These are phyloP conservation scores for Saccharomycopsis sp. DNA, from an alignment of 805 yeast genomes.

Conservation along the genomic window DNA sequence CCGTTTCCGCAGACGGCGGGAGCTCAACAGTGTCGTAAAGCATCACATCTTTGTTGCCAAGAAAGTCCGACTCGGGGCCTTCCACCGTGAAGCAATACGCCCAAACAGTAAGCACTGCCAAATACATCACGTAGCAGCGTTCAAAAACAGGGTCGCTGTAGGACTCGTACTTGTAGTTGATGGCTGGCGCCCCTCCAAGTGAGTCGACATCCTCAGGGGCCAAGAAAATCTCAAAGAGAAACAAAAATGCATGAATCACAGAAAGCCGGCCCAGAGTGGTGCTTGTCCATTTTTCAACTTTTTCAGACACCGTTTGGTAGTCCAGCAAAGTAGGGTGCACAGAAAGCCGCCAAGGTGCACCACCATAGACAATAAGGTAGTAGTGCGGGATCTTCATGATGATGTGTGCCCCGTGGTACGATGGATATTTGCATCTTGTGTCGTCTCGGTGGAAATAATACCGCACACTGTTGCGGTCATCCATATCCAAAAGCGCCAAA, in stretches of 20 bases:
- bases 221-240: slow-evolving; percentile 53
- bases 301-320: slow-evolving; percentile 38
- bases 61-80: slow-evolving; percentile 36
- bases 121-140: slow-evolving; percentile 35
- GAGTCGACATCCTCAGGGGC: slow-evolving; percentile 36
- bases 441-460: slow-evolving; percentile 24
- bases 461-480: slow-evolving; percentile 22
- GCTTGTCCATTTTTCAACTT: slow-evolving; percentile 46
- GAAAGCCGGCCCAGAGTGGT: slow-evolving; percentile 41
- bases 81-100: slow-evolving; percentile 38
- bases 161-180: slow-evolving; percentile 18
- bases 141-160: slow-evolving; percentile 20
- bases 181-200: background rate
- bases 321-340: slow-evolving; percentile 47
- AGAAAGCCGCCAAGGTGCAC: slow-evolving; percentile 75
- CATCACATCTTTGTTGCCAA: slow-evolving; percentile 12
- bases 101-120: slow-evolving; percentile 41
- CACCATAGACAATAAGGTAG: slow-evolving; percentile 71
- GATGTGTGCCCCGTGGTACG: slow-evolving; percentile 66
- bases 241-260: slow-evolving; percentile 51
- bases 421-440: slow-evolving; percentile 52
- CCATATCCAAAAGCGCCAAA: too few species aligned
- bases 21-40: slow-evolving; percentile 19
- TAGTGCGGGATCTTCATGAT: slow-evolving; percentile 64
- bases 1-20: slow-evolving; percentile 35